These are phyloP conservation scores for Blastomyces percursus DNA, from an alignment of 2,329 filamentous ascomycete species.

Conservation along the genomic window DNA sequence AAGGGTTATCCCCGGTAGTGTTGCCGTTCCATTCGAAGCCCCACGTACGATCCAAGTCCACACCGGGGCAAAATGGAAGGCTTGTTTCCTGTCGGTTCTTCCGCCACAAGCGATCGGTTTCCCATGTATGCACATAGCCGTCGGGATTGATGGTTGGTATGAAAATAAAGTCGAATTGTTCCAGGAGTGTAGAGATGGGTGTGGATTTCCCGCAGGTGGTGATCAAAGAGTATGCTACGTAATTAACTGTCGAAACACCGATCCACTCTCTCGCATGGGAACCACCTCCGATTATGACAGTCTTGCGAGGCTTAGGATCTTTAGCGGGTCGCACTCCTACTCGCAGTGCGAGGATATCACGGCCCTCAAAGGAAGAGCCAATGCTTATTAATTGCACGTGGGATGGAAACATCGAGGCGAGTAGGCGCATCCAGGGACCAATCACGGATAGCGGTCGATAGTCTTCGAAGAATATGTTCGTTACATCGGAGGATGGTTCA, in stretches of 20 bases:
- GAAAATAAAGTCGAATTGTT: slow-evolving; percentile 78
- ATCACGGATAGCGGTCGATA: slow-evolving; percentile 84
- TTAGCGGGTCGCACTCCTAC: slow-evolving; percentile 53
- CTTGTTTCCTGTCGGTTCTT: slow-evolving; percentile 82
- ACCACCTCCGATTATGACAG: slow-evolving; percentile 71
- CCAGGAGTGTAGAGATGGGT: slow-evolving; percentile 62
- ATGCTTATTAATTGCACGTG: slow-evolving; percentile 64
- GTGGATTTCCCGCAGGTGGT: slow-evolving; percentile 65
- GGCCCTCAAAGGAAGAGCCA: slow-evolving; percentile 78
- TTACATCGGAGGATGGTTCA: slow-evolving; percentile 24
- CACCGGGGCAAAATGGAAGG: slow-evolving; percentile 70
- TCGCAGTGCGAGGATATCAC: slow-evolving; percentile 71
- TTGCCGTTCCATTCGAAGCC: slow-evolving; percentile 71
- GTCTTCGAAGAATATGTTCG: slow-evolving; percentile 76
- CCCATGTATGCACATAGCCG: slow-evolving; percentile 90
- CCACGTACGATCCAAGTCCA: slow-evolving; percentile 83
- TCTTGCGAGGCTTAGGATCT: slow-evolving; percentile 50
- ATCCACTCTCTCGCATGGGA: slow-evolving; percentile 97
- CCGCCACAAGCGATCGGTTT: slow-evolving; percentile 82
- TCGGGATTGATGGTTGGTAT: slow-evolving; percentile 87
- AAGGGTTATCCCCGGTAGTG: slow-evolving; percentile 61
- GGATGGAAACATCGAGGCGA: slow-evolving; percentile 80
- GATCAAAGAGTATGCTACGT: slow-evolving; percentile 78
- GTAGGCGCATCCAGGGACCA: slow-evolving; percentile 79
- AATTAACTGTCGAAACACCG: slow-evolving; percentile 79